A percentile compares a stretch with the other conserved stretches of the same genome.
Conservation (phyloP, 208 protist genomes). For the Leishmania lainsoni region DNA sequence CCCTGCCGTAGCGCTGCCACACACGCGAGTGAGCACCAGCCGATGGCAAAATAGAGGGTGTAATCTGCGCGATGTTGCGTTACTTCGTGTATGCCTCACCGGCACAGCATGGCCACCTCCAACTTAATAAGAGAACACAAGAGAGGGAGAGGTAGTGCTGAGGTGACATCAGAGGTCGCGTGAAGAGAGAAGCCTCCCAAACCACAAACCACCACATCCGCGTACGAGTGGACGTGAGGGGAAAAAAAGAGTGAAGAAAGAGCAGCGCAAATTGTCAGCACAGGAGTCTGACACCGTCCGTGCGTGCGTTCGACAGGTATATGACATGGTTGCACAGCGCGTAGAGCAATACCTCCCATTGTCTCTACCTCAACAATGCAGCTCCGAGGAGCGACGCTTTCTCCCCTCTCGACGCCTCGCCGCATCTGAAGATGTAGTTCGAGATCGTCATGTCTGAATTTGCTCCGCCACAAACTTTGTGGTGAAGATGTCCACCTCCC, state of each 20-base stretch:
- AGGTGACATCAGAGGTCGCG: no score
- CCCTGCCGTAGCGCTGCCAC: background rate
- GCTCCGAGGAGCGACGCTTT: background rate
- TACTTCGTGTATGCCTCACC: background rate
- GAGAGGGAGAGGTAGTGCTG: background rate
- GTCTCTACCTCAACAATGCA: background rate
- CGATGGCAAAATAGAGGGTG: background rate
- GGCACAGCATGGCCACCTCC: background rate
- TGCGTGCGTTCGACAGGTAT: background rate
- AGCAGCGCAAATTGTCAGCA: background rate
- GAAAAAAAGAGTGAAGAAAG: background rate
- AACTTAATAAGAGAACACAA: background rate
- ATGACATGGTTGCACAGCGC: background rate
- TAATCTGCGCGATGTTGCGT: background rate
- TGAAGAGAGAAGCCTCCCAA: background rate
- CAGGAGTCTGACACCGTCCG: no score
- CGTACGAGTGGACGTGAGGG: background rate
- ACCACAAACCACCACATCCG: background rate
- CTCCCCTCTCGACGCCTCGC: background rate
- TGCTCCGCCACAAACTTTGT: slow-evolving; percentile 65
- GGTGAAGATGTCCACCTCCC: slow-evolving; percentile 62
- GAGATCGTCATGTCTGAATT: slow-evolving; percentile 8
- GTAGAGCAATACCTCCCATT: background rate
- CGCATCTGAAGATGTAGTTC: background rate
- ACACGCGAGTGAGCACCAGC: background rate